Evolutionary conservation across 2,329 filamentous ascomycete species (phyloP), one percentile per base, ranked within the genome.

Genomic region (Hypocreales sp.): DNA sequence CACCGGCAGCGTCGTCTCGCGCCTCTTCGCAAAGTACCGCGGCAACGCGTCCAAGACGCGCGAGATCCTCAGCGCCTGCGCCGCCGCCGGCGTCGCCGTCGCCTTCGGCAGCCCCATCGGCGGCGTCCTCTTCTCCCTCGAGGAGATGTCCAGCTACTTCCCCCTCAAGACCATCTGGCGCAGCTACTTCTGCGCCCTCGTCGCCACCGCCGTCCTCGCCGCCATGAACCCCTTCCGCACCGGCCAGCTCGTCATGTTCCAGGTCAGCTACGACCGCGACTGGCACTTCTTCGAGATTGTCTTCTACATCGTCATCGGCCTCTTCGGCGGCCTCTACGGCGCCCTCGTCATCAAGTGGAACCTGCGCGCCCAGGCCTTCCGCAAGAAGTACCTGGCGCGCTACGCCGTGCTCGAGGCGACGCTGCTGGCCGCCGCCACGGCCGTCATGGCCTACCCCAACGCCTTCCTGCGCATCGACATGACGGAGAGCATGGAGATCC

Each of bases 311-410:
- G 61, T 93, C 28, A 72, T 98, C 35, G 90, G 90, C 25, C 67
- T 90, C 16, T 95, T 98, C 41, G 90, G 90, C 22, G 90, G 90
- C 5, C 62, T 95, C 3, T 98, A 98, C 40, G 90, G 90, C 30
- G 87, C 87, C 10, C 83, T 95, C 41, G 84, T 95, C 31, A 98
- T 95, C 49, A 93, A 94, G 48, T 94, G 87, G 83, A 94, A 98
- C 48, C 57, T 98, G 24, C 73, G 81, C 30, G 80, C 76, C 19
- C 84, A 94, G 50, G 74, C 84, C 1, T 95, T 98, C 51, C 74
- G 90, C 30, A 95, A 94, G 58, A 87, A 83, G 44, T 93, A 93
- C 46, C 66, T 98, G 4, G 63, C 72, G 3, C 68, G 80, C 35
- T 90, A 92, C 50, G 79, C 86, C 6, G 71, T 95, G 18, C 64